A percentile compares a stretch with the other conserved stretches of the same genome.
Conservation (phyloP, 768 basidiomycete species). For the Panellus pusillus region DNA sequence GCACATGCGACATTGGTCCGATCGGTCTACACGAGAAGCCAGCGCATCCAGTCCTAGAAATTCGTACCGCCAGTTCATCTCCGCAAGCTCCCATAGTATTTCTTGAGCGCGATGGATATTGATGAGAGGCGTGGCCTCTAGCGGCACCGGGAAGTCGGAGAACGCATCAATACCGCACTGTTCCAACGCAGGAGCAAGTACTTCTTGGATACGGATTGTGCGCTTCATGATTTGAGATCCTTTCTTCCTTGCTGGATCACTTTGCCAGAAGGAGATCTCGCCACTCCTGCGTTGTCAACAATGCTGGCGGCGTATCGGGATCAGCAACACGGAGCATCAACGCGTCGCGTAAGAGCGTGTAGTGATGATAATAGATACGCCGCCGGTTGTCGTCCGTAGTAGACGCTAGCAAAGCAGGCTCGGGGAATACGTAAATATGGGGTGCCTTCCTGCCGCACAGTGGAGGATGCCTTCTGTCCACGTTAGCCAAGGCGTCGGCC, state of each 20-base stretch:
- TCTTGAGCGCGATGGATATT: neutral
- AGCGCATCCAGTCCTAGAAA: neutral
- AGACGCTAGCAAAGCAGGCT: neutral
- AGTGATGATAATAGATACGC: neutral
- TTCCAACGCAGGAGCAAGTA: too few relatives aligned
- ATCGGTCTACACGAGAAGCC: neutral
- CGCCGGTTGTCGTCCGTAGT: neutral
- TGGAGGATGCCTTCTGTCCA: neutral
- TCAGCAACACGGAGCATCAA: neutral
- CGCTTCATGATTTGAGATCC: too few relatives aligned
- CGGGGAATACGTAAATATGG: neutral
- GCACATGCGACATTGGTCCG: neutral
- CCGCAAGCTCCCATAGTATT: neutral
- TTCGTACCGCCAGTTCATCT: conserved; percentile 6
- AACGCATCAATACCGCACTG: too few relatives aligned
- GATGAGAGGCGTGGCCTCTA: too few relatives aligned
- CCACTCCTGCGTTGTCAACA: neutral
- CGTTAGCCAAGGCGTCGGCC: neutral
- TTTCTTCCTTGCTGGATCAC: too few relatives aligned
- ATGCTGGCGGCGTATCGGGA: neutral
- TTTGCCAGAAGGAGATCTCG: neutral
- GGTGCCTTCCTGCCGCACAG: neutral
- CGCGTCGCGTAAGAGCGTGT: neutral
- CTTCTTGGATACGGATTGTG: too few relatives aligned
- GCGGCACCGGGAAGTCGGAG: too few relatives aligned